Evolutionary conservation across 1,284 basidiomycete species (phyloP).

Genomic region (Marasmius oreades): DNA sequence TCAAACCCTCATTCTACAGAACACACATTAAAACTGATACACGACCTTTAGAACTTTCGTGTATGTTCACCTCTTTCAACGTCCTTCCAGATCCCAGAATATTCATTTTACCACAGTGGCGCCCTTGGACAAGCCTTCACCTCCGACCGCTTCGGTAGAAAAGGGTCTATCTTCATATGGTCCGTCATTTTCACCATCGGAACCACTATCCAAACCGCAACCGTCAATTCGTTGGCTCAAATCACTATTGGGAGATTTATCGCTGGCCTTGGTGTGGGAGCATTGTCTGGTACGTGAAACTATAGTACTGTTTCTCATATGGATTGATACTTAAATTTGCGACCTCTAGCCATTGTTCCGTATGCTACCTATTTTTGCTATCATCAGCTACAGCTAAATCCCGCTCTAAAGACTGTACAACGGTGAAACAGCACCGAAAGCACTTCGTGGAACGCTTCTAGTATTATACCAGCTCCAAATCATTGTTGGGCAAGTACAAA

Average conservation of each 20-base stretch:
- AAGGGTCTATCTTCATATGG: slow-evolving; percentile 75
- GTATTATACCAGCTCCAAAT: slow-evolving; percentile 79
- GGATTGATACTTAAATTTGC: slow-evolving; percentile 1
- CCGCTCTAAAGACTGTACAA: slow-evolving; percentile 51
- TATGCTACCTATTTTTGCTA: slow-evolving; percentile 21
- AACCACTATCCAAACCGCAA: slow-evolving; percentile 67
- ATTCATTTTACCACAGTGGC: slow-evolving; percentile 39
- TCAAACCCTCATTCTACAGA: not conserved
- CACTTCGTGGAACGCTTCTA: slow-evolving; percentile 68
- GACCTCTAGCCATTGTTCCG: slow-evolving; percentile 64
- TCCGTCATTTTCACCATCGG: slow-evolving; percentile 72
- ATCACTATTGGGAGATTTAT: slow-evolving; percentile 69
- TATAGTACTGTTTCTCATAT: not conserved
- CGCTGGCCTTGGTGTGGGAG: slow-evolving; percentile 76
- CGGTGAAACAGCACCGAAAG: slow-evolving; percentile 77
- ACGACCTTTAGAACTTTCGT: slow-evolving; percentile 54
- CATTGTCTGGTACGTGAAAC: slow-evolving; percentile 51
- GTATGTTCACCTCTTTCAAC: slow-evolving; percentile 28
- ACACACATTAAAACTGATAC: not conserved
- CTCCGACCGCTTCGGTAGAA: slow-evolving; percentile 69
- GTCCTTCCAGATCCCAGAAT: not conserved
- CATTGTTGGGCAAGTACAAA: slow-evolving; percentile 52
- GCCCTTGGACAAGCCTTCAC: slow-evolving; percentile 74
- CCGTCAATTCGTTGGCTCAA: slow-evolving; percentile 57
- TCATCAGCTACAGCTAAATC: not conserved